phyloP scores from a whole-genome alignment of 768 basidiomycete genomes.

The Hebeloma cylindrosporum region DNA sequence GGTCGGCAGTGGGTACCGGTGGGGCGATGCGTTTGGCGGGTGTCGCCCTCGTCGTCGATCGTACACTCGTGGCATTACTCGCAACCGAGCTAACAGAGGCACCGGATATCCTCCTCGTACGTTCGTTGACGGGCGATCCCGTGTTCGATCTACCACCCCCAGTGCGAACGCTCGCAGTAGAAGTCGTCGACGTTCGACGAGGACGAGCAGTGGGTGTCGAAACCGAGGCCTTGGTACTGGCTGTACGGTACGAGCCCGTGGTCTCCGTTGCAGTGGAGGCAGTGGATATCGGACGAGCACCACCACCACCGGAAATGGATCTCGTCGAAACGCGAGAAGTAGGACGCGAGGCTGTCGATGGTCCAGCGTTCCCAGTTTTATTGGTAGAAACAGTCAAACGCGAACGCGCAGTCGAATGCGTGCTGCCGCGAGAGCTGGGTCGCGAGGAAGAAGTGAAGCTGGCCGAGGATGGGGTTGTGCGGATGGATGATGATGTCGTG shows the following conservation, averaged over 20 bases:
- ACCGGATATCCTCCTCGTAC: conserved; percentile 26
- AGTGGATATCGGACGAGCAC: conserved; percentile 11
- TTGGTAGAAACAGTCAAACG: conserved; percentile 15
- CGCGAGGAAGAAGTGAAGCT: conserved; percentile 11
- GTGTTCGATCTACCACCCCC: conserved; percentile 13
- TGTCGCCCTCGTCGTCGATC: conserved; percentile 22
- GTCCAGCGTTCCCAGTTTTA: not conserved
- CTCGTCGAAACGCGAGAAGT: conserved; percentile 24
- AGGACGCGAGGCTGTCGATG: conserved; percentile 18
- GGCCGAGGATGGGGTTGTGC: conserved; percentile 6
- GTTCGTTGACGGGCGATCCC: conserved; percentile 19
- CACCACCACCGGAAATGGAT: conserved; percentile 5
- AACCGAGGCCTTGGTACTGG: conserved; percentile 28
- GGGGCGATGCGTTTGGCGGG: conserved; percentile 30
- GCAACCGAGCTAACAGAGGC: conserved; percentile 27
- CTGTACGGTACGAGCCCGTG: conserved; percentile 35
- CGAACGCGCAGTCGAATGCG: conserved; percentile 15
- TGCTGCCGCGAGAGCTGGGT: conserved; percentile 31
- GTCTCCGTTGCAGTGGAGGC: conserved; percentile 22
- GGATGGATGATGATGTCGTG: conserved; percentile 12
- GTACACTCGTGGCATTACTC: conserved; percentile 22
- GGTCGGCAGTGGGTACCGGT: conserved; percentile 25
- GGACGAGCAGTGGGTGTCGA: conserved; percentile 27
- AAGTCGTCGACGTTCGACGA: conserved; percentile 33
- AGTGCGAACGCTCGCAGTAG: conserved; percentile 21